Percentiles rank a stretch among this genome's conserved stretches.
These are phyloP conservation scores for Suillus americanus DNA, from an alignment of 768 basidiomycete genomes.

Conservation along the genomic window DNA sequence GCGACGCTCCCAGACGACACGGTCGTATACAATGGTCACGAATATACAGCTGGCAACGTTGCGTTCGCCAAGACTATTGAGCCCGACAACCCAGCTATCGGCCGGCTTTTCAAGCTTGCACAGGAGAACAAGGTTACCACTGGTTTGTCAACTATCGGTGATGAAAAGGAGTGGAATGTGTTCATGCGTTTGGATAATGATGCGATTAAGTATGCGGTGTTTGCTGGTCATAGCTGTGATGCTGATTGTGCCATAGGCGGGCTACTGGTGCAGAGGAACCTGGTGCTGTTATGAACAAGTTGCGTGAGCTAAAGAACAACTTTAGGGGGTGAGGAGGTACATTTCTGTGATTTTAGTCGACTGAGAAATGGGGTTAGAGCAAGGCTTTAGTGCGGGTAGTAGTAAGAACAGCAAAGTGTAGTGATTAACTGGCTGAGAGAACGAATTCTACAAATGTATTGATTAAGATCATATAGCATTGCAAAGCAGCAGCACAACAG, in stretches of 20 bases:
- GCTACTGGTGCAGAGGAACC: constrained; percentile 44
- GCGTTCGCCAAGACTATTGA: constrained; percentile 69
- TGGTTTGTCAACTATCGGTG: constrained; percentile 84
- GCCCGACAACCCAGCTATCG: constrained; percentile 61
- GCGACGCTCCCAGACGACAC: constrained; percentile 77
- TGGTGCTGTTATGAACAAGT: constrained; percentile 65
- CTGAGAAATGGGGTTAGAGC: background rate
- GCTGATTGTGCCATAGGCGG: constrained; percentile 38
- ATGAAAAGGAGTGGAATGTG: constrained; percentile 95
- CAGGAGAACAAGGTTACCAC: constrained; percentile 63
- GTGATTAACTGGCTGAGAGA: background rate
- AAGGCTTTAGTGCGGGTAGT: background rate
- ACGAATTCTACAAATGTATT: constrained; percentile 6
- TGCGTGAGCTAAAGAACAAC: constrained; percentile 85
- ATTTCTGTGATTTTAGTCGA: background rate
- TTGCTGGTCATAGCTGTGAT: background rate
- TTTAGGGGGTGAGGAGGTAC: constrained; percentile 56
- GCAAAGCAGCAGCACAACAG: background rate
- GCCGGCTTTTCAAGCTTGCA: constrained; percentile 57
- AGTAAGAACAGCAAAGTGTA: background rate
- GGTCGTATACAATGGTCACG: constrained; percentile 86
- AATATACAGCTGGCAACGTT: constrained; percentile 78
- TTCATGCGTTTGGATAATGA: constrained; percentile 80
- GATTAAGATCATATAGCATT: constrained; percentile 13
- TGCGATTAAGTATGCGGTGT: constrained; percentile 56